Base-by-base conservation (phyloP, 2,329 filamentous ascomycete genomes). In the Xylariomycetidae sp. region DNA sequence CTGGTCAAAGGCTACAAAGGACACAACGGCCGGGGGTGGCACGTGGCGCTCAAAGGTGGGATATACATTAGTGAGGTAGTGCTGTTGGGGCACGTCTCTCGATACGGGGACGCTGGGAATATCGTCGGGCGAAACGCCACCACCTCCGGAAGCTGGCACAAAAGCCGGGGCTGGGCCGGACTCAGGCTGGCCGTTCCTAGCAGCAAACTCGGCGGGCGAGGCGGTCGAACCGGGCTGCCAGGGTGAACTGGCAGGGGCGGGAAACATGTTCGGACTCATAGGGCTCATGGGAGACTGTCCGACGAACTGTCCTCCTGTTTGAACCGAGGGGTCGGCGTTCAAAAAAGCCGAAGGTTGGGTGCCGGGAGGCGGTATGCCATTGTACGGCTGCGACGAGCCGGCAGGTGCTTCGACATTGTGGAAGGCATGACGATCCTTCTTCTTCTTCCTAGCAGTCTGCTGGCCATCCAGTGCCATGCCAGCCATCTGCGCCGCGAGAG, bases 1-100 rank as follows among this genome's bases (percentile, higher is more conserved):
- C 60, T 98, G 92, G 51, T 98, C 92, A 50, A 81, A 85, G n/a
- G 89, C 85, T 23, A 95, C 83, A 53, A 92, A 96, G 2, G 92
- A 88, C 15, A 92, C 74, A 5, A 84, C 78, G 10, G 89, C 85
- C 3, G 92, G 88, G 29, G 92, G 92, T 9, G 92, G 89, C 2
- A 95, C 72, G 55, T 95, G 88, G 38, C 85, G 85, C 63, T 96
- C 90, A 65, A 96, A 94, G 4, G 92, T 98, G 13, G 90, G 88
- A 58, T 95, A 96, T 32, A 94, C 72, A 58, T 95, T 85, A 47
- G 73, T 79, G 48, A 93, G 74, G 57, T 90, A 98, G 64, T 89
- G 83, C 44, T 83, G 80, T 45, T 92, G 85, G 6, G 85, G 73
- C 6, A 76, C 62, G 59, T 98, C 92, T 64, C 92, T 79, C 48